Evolutionary conservation across 805 yeast genomes (phyloP).

Genomic region (Yueomyces sp.): DNA sequence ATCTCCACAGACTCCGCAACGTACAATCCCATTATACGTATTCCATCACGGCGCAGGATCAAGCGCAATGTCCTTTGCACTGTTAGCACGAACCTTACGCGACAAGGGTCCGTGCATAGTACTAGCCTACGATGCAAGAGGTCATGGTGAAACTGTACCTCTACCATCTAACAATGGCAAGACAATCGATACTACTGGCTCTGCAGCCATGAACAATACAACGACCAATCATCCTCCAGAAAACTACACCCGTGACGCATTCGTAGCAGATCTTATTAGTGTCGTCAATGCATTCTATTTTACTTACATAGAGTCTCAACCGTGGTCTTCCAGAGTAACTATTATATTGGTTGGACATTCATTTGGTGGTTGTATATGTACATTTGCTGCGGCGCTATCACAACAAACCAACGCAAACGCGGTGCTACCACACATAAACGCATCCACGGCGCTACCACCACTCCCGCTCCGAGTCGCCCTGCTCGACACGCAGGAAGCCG

Average conservation of each 20-base stretch:
- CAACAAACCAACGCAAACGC: too few relatives aligned
- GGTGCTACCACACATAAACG: too few relatives aligned
- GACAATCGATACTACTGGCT: slow-evolving; percentile 9
- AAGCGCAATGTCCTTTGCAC: slow-evolving; percentile 63
- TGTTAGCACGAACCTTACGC: slow-evolving; percentile 28
- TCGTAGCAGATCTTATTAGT: too few relatives aligned
- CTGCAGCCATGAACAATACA: too few relatives aligned
- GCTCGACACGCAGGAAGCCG: too few relatives aligned
- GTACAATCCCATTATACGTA: slow-evolving; percentile 43
- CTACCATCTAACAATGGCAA: not conserved
- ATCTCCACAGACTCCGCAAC: not conserved
- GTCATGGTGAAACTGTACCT: slow-evolving; percentile 52
- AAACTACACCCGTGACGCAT: too few relatives aligned
- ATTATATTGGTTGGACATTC: slow-evolving; percentile 76
- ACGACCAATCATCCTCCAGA: too few relatives aligned
- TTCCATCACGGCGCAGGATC: slow-evolving; percentile 97
- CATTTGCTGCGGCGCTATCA: slow-evolving; percentile 19
- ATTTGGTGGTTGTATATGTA: slow-evolving; percentile 77
- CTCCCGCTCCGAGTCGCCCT: too few relatives aligned
- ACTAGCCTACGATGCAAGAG: slow-evolving; percentile 67
- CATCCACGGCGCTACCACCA: too few relatives aligned
- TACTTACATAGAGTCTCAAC: too few relatives aligned
- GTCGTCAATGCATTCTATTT: too few relatives aligned
- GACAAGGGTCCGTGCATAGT: slow-evolving; percentile 39
- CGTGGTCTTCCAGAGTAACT: slow-evolving; percentile 8